Evolutionary conservation across 306 rosid genomes (phyloP), one percentile per base, ranked within the genome.

Genomic region (Carpinus viminea): DNA sequence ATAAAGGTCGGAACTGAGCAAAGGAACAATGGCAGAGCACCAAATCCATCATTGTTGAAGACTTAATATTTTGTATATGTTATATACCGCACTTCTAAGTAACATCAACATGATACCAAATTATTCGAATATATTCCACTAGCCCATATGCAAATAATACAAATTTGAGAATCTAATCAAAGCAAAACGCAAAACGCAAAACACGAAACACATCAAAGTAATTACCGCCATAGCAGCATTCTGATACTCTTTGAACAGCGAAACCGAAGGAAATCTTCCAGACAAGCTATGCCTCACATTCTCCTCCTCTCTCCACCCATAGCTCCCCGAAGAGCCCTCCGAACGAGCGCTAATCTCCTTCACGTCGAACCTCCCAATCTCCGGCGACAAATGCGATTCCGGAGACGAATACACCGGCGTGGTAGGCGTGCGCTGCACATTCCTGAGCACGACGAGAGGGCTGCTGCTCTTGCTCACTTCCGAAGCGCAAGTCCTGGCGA

Each of bases 221-320:
- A 34, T 79, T 86, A 94, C 98, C 91, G 91, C 96, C 97, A 92
- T 92, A n/a, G 98, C 98, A 65, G 96, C 86, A 86, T 86, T 90
- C 77, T 92, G 98, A 74, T 88, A 94, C 77, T 92, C 98, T 90
- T 91, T 94, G 57, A 94, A 94, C 84, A 92, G 82, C 18, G 98
- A 88, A 83, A 92, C 94, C 0, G 98, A 84, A 77, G 98, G 97
- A 70, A 94, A 92, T 80, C 62, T 87, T 55, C 97, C 98, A 31
- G 87, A 79, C 82, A 92, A 86, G 84, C 94, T 38, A 84, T 92
- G 93, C 78, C 54, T 70, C 54, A 83, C 4, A 38, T 72, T 65
- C 34, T 82, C 86, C 81, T 82, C 92, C 41, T 81, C 89, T 47
- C 70, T 81, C 82, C 76, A 69, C 43, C 73, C 83, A 17, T 69